These are phyloP conservation scores for Aureobasidium sp. DNA, from an alignment of 2,329 filamentous ascomycete genomes.

Conservation along the genomic window DNA sequence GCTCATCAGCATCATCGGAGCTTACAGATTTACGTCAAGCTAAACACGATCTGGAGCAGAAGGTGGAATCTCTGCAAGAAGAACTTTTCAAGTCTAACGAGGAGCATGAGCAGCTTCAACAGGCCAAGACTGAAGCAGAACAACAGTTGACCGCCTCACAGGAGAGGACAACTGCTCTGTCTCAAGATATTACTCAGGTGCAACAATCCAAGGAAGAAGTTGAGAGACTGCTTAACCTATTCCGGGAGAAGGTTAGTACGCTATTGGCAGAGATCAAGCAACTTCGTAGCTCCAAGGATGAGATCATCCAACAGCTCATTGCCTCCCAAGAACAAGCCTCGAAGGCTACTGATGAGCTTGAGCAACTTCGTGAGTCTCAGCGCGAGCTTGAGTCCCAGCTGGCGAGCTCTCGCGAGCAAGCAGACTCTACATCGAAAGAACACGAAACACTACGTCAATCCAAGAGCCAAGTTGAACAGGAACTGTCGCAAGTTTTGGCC, in stretches of 20 bases:
- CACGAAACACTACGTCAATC: conserved; percentile 5
- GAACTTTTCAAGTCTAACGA: background rate
- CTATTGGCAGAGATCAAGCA: conserved; percentile 10
- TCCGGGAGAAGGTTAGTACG: background rate
- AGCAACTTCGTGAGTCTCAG: conserved; percentile 11
- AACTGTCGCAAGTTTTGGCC: background rate
- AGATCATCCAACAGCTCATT: conserved; percentile 13
- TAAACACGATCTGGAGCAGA: conserved; percentile 7
- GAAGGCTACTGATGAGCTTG: conserved; percentile 6
- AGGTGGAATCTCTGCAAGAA: background rate
- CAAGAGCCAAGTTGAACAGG: background rate
- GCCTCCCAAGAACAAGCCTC: conserved; percentile 7
- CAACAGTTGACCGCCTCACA: background rate
- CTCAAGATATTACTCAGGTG: background rate
- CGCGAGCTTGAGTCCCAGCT: background rate
- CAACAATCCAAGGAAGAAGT: conserved; percentile 11
- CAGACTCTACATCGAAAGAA: background rate
- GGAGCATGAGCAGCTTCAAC: background rate
- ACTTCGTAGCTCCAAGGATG: conserved; percentile 11
- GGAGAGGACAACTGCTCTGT: background rate
- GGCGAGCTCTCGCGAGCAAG: background rate
- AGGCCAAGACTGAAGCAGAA: conserved; percentile 12
- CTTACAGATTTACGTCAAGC: conserved; percentile 1
- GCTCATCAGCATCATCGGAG: background rate
- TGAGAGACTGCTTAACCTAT: background rate